Evolutionary conservation across 2,329 filamentous ascomycete species (phyloP).

Genomic region (Trichoderma gracile): DNA sequence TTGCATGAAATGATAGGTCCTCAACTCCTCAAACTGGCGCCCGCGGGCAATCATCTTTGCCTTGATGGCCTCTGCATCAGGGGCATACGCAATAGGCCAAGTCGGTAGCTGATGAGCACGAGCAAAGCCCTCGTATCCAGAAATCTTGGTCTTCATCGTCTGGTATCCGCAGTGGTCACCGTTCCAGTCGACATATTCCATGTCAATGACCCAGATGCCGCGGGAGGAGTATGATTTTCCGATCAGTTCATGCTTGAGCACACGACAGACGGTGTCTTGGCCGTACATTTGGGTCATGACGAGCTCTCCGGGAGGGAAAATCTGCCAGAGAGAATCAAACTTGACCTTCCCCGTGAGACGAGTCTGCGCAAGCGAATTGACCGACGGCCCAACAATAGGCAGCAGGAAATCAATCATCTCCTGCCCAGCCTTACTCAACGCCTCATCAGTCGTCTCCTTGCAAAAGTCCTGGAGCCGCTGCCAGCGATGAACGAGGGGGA

Average conservation of each 20-base stretch:
- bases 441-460: background rate
- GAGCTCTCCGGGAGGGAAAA: conserved; percentile 2
- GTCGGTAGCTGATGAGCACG: background rate
- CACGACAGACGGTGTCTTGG: background rate
- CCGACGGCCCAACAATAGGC: background rate
- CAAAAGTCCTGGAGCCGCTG: background rate
- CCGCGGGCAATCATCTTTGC: background rate
- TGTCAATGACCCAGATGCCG: background rate
- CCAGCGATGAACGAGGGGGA: background rate
- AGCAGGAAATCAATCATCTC: background rate
- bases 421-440: background rate
- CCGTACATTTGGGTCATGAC: conserved; percentile 7
- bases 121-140: background rate
- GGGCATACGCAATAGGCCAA: background rate
- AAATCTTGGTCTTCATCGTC: background rate
- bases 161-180: background rate
- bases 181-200: conserved; percentile 3
- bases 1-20: conserved; percentile 7
- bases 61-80: background rate
- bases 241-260: background rate
- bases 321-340: background rate
- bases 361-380: background rate
- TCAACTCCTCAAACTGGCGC: background rate
- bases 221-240: background rate
- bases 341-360: background rate